Base-by-base conservation (phyloP, 805 yeast genomes). In the Yarrowia sp. region DNA sequence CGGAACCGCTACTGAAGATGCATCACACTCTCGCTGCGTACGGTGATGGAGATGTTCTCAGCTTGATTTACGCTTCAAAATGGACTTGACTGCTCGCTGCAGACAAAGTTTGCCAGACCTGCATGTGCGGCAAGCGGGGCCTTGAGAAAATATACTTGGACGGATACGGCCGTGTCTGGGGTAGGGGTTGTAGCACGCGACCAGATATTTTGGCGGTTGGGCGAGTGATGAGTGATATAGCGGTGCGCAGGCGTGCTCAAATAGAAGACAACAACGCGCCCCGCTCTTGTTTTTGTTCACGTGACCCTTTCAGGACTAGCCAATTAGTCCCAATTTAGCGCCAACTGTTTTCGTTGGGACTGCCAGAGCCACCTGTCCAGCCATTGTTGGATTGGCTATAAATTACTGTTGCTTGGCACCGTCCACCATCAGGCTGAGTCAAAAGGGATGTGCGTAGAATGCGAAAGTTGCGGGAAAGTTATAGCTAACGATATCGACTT, bases 121-220 rank as follows among this genome's bases (percentile, higher is more conserved):
- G 58, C 58, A 51, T 51, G 56, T 33, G 41, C 41, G 38, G 56
- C 56, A 51, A 35, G 58, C 42, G 58, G 58, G 58, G 58, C 58
- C 32, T 22, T 49, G 31, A 24, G 31, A 49, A 47, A 29, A 49
- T 33, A 33, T 32, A 49, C n/a, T n/a, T n/a, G n/a, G n/a, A n/a
- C 56, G 56, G 56, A 49, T 32, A 33, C 41, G 41, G 56, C 39
- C 21, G n/a, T 33, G 29, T 10, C 56, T 24, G 41, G 56, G 39
- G 56, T 32, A 32, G 21, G 39, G 56, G 36, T 46, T 24, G 18
- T 14, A 24, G 55, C 49, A 25, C 49, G n/a, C 49, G 33, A 42
- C 33, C 27, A 14, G 42, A 8, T n/a, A n/a, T n/a, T n/a, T n/a
- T n/a, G 29, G 29, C 29, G 29, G 9, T 2, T 1, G 29, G 29